Evolutionary conservation across 1,284 basidiomycete genomes (phyloP), one percentile per base, ranked within the genome.

Genomic region (Mycosarcoma mackinlayi): DNA sequence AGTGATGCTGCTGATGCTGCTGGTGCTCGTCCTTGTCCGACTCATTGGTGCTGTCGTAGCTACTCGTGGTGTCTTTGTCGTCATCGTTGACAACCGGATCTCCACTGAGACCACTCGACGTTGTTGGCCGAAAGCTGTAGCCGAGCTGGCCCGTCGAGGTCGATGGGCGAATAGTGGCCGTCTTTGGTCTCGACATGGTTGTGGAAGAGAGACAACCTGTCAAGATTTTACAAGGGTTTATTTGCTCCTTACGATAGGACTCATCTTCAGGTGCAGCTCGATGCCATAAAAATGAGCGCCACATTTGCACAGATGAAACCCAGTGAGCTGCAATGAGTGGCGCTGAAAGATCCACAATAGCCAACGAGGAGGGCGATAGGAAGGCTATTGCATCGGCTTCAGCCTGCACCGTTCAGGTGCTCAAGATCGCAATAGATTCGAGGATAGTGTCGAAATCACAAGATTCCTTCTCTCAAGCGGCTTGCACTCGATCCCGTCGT

Each of bases 101-200:
- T n/a, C 31, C 24, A 8, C 24, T n/a, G 1, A n/a, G 24, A 19
- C 39, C 61, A 6, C 54, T 35, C 3, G 56, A 45, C 1, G 55
- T 65, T 14, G 27, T 24, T 6, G 62, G 62, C 3, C 62, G 60
- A 23, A 25, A 19, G 6, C 53, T 16, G 8, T 10, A 34, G 16
- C 19, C 16, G 2, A 42, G 38, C 47, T 46, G 46, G 25, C 53
- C 62, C 3, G 62, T 51, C 14, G 62, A 58, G 1, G 56, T 65
- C 7, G 55, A 7, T 13, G 62, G 62, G 5, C 62, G 50, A 4
- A 33, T 10, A 11, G 30, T 33, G 9, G 62, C 50, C 10, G 56
- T 65, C 16, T 50, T 55, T 21, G 55, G 55, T 18, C 56, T 49
- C 25, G 62, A 65, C 62, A 65, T 65, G 37, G n/a, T 47, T 10